Evolutionary conservation across 345 rosid genomes (phyloP).

Genomic region (Corymbia maculata): DNA sequence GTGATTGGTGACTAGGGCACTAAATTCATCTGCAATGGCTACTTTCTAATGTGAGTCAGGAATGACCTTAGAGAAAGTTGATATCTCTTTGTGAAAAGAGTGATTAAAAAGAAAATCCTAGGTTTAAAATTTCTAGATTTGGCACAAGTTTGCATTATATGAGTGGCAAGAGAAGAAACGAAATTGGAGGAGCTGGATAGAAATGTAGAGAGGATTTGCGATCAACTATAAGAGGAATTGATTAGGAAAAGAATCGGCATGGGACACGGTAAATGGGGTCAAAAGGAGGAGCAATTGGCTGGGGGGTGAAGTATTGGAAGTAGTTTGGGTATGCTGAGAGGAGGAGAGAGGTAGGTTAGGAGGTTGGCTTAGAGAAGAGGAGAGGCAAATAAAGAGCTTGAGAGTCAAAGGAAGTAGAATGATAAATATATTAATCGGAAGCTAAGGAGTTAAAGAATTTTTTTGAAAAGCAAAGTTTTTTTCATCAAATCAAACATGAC

Average conservation of each 20-base stretch:
- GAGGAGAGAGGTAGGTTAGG: no score
- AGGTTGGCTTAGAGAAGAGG: no score
- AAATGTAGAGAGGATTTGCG: background rate
- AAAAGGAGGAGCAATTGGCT: no score
- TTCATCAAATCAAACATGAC: background rate
- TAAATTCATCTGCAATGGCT: background rate
- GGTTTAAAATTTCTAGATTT: no score
- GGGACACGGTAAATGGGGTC: background rate
- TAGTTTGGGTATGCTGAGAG: no score
- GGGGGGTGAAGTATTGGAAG: no score
- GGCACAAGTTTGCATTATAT: background rate
- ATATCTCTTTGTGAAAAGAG: background rate
- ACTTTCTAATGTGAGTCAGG: accelerated
- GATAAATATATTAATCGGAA: background rate
- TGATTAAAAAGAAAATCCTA: no score
- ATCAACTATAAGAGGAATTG: background rate
- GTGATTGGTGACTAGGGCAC: background rate
- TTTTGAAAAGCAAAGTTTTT: no score
- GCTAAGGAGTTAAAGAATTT: background rate
- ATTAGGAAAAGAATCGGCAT: background rate
- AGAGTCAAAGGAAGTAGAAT: no score
- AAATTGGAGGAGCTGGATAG: background rate
- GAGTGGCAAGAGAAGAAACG: background rate
- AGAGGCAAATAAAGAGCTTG: no score
- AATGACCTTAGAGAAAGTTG: background rate